A percentile compares a stretch with the other conserved stretches of the same genome.
Evolutionary conservation across 1,284 basidiomycete genomes (phyloP).

Genomic region (Ustilago nuda): DNA sequence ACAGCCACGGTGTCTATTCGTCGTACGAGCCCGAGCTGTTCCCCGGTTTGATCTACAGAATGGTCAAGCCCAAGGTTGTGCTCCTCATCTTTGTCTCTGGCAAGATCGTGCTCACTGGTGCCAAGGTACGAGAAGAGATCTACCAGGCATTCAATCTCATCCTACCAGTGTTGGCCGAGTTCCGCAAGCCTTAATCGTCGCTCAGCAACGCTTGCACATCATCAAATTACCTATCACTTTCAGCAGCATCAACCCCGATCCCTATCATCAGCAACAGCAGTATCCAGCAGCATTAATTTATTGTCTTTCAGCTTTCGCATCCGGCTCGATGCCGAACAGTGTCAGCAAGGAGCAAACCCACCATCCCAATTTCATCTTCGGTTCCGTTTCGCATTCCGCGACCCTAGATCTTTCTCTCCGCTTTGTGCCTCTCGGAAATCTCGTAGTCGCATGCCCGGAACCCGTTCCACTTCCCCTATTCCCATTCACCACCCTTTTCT

Average conservation of each 20-base stretch:
- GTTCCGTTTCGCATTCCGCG: neutral
- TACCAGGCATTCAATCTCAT: conserved; percentile 99
- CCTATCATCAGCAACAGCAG: conserved; percentile 40
- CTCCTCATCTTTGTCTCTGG: conserved; percentile 98
- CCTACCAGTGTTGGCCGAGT: conserved; percentile 75
- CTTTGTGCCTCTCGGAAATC: conserved; percentile 13
- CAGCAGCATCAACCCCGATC: conserved; percentile 34
- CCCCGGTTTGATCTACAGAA: conserved; percentile 98
- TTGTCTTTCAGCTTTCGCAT: neutral
- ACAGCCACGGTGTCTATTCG: conserved; percentile 97
- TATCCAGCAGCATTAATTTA: conserved; percentile 34
- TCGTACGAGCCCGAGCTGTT: conserved; percentile 99
- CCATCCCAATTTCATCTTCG: neutral
- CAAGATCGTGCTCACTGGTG: conserved; percentile 98
- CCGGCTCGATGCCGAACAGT: conserved; percentile 29
- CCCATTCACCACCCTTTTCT: neutral
- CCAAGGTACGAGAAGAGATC: conserved; percentile 99
- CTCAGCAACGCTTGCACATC: conserved; percentile 5
- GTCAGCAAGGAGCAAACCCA: neutral
- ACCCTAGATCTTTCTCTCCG: conserved; percentile 4
- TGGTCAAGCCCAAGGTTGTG: conserved; percentile 99
- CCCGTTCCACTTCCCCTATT: neutral
- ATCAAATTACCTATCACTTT: conserved; percentile 35
- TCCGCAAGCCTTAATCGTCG: conserved; percentile 65
- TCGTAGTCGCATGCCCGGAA: conserved; percentile 16